Conservation (phyloP, 1,284 basidiomycete species). For the Malassezia furfur region DNA sequence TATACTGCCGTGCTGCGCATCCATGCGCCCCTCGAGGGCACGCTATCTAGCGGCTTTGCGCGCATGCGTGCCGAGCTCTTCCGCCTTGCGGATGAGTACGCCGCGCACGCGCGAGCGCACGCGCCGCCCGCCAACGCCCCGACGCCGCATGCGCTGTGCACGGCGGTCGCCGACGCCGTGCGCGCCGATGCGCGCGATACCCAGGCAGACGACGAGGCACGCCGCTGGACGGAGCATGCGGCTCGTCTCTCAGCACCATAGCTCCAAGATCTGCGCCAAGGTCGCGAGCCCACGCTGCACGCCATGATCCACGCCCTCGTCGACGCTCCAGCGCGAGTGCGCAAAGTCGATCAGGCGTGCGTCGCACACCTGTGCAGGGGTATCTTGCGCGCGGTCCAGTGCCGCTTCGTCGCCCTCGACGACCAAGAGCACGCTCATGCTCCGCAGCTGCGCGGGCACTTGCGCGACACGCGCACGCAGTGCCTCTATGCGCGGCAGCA, state of each 20-base stretch:
- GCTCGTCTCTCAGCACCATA: background rate
- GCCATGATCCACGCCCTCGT: slow-evolving; percentile 1
- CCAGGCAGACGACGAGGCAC: background rate
- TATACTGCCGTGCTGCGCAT: background rate
- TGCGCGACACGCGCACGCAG: background rate
- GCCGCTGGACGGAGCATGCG: too few relatives aligned
- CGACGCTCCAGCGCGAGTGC: slow-evolving; percentile 11
- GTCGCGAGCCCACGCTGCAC: slow-evolving; percentile 1
- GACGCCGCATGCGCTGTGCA: slow-evolving; percentile 1
- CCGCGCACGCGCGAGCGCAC: background rate
- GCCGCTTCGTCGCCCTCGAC: slow-evolving; percentile 5
- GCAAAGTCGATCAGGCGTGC: slow-evolving; percentile 17
- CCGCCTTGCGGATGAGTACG: slow-evolving; percentile 14
- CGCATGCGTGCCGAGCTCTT: slow-evolving; percentile 12
- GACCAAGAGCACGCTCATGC: slow-evolving; percentile 13
- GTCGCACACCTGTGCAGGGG: background rate
- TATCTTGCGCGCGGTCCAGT: background rate
- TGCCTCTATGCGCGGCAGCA: slow-evolving; percentile 1
- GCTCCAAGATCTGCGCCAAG: background rate
- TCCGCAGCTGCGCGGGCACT: slow-evolving; percentile 2
- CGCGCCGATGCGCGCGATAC: background rate
- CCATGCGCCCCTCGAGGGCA: background rate
- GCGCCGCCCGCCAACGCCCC: background rate
- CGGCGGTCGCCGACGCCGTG: background rate
- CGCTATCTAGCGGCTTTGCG: slow-evolving; percentile 1